A percentile compares a stretch with the other conserved stretches of the same genome.
These are phyloP conservation scores for Kodamaea nitidulidarum DNA, from an alignment of 805 yeast genomes.

Conservation along the genomic window DNA sequence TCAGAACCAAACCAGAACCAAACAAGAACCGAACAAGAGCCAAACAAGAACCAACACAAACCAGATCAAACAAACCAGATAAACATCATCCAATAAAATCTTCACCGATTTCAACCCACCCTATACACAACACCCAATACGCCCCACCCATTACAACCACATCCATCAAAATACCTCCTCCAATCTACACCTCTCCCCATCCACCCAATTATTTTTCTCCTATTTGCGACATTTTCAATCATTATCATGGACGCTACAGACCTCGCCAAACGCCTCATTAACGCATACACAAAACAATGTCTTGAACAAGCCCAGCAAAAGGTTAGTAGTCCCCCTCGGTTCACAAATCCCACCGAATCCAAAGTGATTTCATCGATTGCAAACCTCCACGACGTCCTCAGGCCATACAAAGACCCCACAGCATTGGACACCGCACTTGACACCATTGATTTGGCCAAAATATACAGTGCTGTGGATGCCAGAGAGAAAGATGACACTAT, in stretches of 20 bases:
- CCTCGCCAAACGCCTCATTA: slow-evolving; percentile 12
- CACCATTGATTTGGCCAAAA: slow-evolving; percentile 52
- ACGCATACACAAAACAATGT: slow-evolving; percentile 10
- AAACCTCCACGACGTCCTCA: slow-evolving; percentile 3
- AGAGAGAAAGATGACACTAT: slow-evolving; percentile 26
- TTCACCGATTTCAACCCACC: no score
- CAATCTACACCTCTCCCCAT: not conserved
- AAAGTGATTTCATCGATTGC: not conserved
- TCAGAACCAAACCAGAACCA: not conserved
- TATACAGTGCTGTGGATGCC: slow-evolving; percentile 59
- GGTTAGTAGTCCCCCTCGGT: slow-evolving; percentile 3
- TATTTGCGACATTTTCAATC: not conserved
- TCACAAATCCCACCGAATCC: slow-evolving; percentile 3
- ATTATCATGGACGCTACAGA: slow-evolving; percentile 6
- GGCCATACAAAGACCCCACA: slow-evolving; percentile 11
- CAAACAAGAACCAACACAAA: no score
- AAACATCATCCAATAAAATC: no score
- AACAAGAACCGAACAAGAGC: not conserved
- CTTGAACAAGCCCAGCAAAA: slow-evolving; percentile 4
- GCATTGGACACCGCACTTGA: slow-evolving; percentile 54
- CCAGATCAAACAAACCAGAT: no score
- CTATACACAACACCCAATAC: no score
- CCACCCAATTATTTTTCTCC: not conserved
- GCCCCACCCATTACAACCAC: no score
- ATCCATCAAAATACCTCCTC: no score